Evolutionary conservation across 495 filamentous ascomycete genomes (phyloP), one percentile per base, ranked within the genome.

Genomic region (Cercophora samala): DNA sequence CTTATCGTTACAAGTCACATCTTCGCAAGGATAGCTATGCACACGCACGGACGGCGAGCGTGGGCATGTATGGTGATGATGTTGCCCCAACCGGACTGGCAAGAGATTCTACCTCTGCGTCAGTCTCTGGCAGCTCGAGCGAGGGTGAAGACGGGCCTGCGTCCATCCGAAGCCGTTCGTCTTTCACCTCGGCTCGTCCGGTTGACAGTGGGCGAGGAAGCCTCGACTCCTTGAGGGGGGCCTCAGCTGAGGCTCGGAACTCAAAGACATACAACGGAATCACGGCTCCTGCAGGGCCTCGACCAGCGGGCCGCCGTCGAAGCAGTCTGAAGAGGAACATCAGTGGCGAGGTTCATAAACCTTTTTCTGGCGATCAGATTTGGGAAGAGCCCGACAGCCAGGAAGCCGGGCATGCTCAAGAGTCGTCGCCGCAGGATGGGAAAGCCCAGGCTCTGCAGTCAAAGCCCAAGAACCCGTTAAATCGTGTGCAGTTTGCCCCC

Each of bases 311-410:
- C 6, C 76, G 78, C 17, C 77, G 77, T 23, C 78, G 82, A 53
- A 83, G 81, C 70, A 83, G 80, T 66, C 73, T 79, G 56, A 87
- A 84, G 70, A 77, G 86, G 62, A 84, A 85, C 65, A 80, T 84
- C 66, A 89, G 85, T 72, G 86, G 83, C 37, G 85, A 86, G 70
- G 75, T 82, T 61, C 77, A 84, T 70, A 80, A 83, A 75, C 79
- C 85, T 11, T 87, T 87, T 69, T 84, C 90, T 4, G 86, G 89
- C 32, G 92, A 96, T 67, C 88, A 93, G 69, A 97, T 97, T 61
- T 97, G 91, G 80, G 92, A 97, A 76, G 93, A 97, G 68, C 89
- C 90, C 2, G 84, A 88, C 63, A 79, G 82, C 56, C 71, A 69
- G 56, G 66, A 75, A 13, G 42, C 74, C 5, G 64, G 26, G 25